These are phyloP conservation scores for Pichia sp. DNA, from an alignment of 1,139 yeast genomes.

Conservation along the genomic window DNA sequence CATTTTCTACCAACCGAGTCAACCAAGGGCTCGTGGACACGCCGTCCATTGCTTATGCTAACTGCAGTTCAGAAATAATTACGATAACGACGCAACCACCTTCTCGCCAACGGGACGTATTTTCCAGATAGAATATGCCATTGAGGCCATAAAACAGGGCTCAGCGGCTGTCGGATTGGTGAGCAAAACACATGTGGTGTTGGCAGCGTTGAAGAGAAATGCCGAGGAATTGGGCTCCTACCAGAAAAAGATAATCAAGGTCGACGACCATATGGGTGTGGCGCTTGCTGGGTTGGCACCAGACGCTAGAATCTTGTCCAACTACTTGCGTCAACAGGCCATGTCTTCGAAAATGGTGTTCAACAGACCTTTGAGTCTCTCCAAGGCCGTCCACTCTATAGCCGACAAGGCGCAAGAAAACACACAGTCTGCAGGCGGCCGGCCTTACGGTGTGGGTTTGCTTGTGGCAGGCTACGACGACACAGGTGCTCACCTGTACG, in stretches of 20 bases:
- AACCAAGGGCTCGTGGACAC: not conserved
- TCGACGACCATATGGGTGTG: slow-evolving; percentile 90
- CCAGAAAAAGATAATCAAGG: slow-evolving; percentile 86
- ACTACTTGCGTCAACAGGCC: slow-evolving; percentile 86
- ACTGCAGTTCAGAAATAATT: slow-evolving; percentile 84
- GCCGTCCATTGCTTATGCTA: not conserved
- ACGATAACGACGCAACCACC: slow-evolving; percentile 96
- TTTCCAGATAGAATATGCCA: slow-evolving; percentile 92
- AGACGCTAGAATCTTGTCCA: slow-evolving; percentile 90
- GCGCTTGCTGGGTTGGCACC: slow-evolving; percentile 98
- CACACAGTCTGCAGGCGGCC: slow-evolving; percentile 91
- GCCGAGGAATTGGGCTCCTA: slow-evolving; percentile 97
- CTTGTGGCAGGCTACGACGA: slow-evolving; percentile 90
- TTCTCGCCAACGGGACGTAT: slow-evolving; percentile 96
- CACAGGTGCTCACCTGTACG: slow-evolving; percentile 89
- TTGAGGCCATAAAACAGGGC: slow-evolving; percentile 97
- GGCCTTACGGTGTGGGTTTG: slow-evolving; percentile 97
- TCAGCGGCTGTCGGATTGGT: slow-evolving; percentile 94
- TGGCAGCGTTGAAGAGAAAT: slow-evolving; percentile 90
- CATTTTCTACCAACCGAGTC: not conserved
- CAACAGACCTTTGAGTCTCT: slow-evolving; percentile 82
- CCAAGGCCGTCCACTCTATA: slow-evolving; percentile 77
- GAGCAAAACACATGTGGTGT: slow-evolving; percentile 79
- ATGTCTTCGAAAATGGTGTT: slow-evolving; percentile 82
- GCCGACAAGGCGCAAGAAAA: slow-evolving; percentile 97